Base-by-base conservation (phyloP, 2,329 filamentous ascomycete genomes). In the Clarireedia hainanense region DNA sequence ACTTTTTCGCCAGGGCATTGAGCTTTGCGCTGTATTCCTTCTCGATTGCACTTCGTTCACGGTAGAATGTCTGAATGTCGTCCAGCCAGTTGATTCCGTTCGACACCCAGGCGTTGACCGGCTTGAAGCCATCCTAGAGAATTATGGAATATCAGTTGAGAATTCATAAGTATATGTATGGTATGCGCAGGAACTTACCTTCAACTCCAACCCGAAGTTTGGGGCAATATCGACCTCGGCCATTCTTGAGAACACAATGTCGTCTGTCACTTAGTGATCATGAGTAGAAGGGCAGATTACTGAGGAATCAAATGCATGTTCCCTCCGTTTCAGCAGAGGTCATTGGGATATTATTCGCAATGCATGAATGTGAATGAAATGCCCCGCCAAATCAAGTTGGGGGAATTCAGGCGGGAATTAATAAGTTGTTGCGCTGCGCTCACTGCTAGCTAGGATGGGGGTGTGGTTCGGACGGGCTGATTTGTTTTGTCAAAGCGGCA, bases 51-150 rank as follows among this genome's bases (percentile, higher is more conserved):
- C 90, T 89, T 57, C 95, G 84, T 73, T 99, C 94, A 61, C 94
- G 89, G 77, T 97, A 99, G 76, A 97, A 99, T 68, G 89, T 85
- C 72, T 99, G 90, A 61, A 99, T 89, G 67, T 99, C 94, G 67
- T 96, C 92, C 58, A 99, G 84, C 92, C 92, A 99, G 63, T 82
- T 78, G 70, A 99, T 95, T 61, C 92, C 91, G 71, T 89, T 85
- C 61, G 84, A 79, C 56, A 95, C 89, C 94, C 94, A 99, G 66
- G 80, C 83, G 74, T 91, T 96, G 70, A 95, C 91, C 17, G 90
- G 84, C 74, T 95, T 96, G 80, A 96, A 99, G 69, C 88, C 89
- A 84, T 99, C 94, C 90, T 96, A 68, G 57, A 56, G 55, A 34
- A 49, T 20, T 23, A 40, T 40, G 15, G 20, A 36, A 50, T 48